These are phyloP conservation scores for Jasminum sambac DNA, from an alignment of 257 asterid genomes.

Conservation along the genomic window DNA sequence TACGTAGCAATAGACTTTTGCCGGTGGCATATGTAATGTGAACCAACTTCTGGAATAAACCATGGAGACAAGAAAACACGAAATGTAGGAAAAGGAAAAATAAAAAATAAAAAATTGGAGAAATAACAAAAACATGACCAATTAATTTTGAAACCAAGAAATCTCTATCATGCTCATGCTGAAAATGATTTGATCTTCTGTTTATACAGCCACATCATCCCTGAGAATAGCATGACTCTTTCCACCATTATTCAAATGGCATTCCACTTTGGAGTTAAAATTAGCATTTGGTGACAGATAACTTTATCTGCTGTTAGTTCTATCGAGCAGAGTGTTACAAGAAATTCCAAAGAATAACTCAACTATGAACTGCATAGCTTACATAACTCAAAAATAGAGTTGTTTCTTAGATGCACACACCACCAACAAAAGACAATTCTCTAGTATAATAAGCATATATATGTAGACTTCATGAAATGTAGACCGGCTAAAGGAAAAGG, in stretches of 20 bases:
- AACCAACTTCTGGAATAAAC: neutral
- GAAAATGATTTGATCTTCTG: too few species aligned
- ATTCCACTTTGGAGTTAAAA: neutral
- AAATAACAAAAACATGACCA: neutral
- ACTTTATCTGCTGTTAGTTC: too few species aligned
- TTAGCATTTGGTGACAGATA: too few species aligned
- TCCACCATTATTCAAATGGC: neutral
- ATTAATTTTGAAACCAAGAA: neutral
- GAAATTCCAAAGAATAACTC: neutral
- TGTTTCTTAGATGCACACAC: conserved; percentile 2
- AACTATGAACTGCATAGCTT: neutral
- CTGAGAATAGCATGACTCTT: conserved; percentile 1
- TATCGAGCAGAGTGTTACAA: too few species aligned
- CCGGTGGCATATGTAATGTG: neutral
- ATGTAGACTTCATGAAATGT: neutral
- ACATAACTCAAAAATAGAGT: neutral
- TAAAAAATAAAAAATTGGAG: too few species aligned
- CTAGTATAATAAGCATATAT: neutral
- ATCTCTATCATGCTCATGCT: conserved; percentile 12
- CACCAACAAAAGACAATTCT: conserved; percentile 5
- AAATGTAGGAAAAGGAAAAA: neutral
- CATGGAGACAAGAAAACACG: neutral
- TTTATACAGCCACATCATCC: too few species aligned
- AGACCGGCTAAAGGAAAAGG: conserved; percentile 4
- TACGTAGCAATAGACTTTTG: neutral